phyloP scores from a whole-genome alignment of 192 early-diverging fungal genomes.

The Coemansia sp. region DNA sequence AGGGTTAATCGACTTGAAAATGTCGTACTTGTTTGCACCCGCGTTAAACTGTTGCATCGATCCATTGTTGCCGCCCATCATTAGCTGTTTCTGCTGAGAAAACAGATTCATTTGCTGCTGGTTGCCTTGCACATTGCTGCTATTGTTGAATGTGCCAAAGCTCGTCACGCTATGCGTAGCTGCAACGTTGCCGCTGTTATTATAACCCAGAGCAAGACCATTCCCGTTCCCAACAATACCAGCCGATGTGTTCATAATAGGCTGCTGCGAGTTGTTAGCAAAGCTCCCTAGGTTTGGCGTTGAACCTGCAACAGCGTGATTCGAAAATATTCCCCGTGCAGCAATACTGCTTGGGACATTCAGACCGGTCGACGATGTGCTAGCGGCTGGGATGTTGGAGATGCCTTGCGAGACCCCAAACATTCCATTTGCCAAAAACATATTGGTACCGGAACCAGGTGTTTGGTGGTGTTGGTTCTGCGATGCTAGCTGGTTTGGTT shows the following conservation, averaged over 20 bases:
- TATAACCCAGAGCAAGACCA: conserved; percentile 13
- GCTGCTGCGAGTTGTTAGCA: conserved; percentile 14
- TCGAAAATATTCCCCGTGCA: conserved; percentile 25
- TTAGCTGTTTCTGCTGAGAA: conserved; percentile 14
- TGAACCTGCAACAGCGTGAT: conserved; percentile 35
- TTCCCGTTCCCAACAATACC: neutral
- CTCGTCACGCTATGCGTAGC: conserved; percentile 35
- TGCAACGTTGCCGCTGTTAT: conserved; percentile 12
- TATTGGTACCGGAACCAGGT: conserved; percentile 3
- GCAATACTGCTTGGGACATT: neutral
- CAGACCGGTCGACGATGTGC: conserved; percentile 32
- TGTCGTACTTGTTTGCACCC: conserved; percentile 33
- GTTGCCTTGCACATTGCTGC: conserved; percentile 5
- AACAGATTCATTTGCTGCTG: conserved; percentile 26
- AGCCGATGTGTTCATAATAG: neutral
- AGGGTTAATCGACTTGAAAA: conserved; percentile 49
- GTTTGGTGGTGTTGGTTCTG: conserved; percentile 29
- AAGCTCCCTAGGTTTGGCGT: conserved; percentile 49
- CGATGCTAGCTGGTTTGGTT: conserved; percentile 4
- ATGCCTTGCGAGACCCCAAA: conserved; percentile 28
- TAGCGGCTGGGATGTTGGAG: conserved; percentile 29
- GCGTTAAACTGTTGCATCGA: conserved; percentile 6
- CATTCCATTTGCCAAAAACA: conserved; percentile 11
- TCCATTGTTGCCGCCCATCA: conserved; percentile 15
- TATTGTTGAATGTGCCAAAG: conserved; percentile 32